Conservation (phyloP, 2,329 filamentous ascomycete genomes). For the Fusarium nisikadoi region DNA sequence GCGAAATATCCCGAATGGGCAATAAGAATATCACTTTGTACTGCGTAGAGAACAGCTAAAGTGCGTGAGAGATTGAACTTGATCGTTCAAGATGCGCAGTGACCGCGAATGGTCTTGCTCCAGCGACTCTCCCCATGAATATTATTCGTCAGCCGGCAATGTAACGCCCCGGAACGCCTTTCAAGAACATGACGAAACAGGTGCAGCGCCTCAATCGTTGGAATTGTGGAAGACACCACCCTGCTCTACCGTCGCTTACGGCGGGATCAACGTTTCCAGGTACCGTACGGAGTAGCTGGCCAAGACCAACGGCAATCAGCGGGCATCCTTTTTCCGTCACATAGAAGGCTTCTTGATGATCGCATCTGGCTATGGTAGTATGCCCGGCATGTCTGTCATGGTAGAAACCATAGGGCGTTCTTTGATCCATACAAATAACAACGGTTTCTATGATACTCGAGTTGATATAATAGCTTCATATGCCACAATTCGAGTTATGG, state of each 20-base stretch:
- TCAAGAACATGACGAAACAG: constrained; percentile 37
- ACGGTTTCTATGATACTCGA: not conserved
- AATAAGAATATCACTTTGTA: constrained; percentile 14
- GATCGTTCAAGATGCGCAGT: not conserved
- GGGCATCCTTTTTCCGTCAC: constrained; percentile 12
- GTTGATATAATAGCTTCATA: not conserved
- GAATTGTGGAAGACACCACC: constrained; percentile 6
- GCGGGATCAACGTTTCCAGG: constrained; percentile 38
- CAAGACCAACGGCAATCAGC: constrained; percentile 9
- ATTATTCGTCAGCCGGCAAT: constrained; percentile 20
- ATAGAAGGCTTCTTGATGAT: constrained; percentile 4
- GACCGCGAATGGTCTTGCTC: not conserved
- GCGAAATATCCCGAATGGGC: not conserved
- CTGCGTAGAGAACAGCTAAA: not conserved
- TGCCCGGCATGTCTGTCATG: not conserved
- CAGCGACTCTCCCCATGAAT: not conserved
- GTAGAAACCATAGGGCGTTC: not conserved
- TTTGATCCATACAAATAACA: not conserved
- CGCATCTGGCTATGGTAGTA: constrained; percentile 4
- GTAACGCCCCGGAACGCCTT: constrained; percentile 21
- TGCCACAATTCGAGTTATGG: not conserved
- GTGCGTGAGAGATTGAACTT: not conserved
- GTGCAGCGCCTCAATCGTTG: constrained; percentile 18
- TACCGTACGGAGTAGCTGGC: constrained; percentile 5
- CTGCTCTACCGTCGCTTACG: constrained; percentile 42